Evolutionary conservation across 2,329 filamentous ascomycete genomes (phyloP).

Genomic region (Phaeosphaeria sp.): DNA sequence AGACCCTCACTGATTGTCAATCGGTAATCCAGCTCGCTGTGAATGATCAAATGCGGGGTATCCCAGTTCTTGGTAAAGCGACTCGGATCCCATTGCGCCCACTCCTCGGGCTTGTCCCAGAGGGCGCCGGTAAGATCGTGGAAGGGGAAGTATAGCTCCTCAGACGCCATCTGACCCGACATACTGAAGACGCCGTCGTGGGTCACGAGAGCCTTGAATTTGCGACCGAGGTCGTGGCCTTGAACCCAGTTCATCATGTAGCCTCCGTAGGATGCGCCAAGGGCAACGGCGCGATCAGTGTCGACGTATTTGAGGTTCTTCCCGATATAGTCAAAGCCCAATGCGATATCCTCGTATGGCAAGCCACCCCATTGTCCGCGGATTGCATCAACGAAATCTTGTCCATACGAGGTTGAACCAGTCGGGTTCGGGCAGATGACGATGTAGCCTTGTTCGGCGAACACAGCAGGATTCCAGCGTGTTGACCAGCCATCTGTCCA

Average conservation of each 20-base stretch:
- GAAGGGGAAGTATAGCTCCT: slow-evolving; percentile 61
- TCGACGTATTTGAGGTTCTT: slow-evolving; percentile 72
- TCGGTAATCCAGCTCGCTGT: slow-evolving; percentile 89
- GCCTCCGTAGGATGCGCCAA: slow-evolving; percentile 65
- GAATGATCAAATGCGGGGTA: slow-evolving; percentile 88
- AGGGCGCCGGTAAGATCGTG: slow-evolving; percentile 49
- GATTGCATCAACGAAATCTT: slow-evolving; percentile 78
- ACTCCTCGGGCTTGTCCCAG: slow-evolving; percentile 53
- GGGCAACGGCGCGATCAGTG: slow-evolving; percentile 70
- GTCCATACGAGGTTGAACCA: slow-evolving; percentile 82
- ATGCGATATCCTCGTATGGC: slow-evolving; percentile 82
- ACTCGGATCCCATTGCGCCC: slow-evolving; percentile 65
- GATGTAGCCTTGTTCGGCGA: slow-evolving; percentile 86
- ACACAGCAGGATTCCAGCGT: slow-evolving; percentile 85
- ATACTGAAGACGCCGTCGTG: slow-evolving; percentile 85
- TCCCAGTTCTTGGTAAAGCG: slow-evolving; percentile 71
- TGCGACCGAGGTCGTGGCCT: slow-evolving; percentile 79
- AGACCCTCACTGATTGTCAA: slow-evolving; percentile 85
- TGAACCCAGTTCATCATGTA: slow-evolving; percentile 80
- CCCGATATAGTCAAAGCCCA: slow-evolving; percentile 76
- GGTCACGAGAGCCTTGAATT: slow-evolving; percentile 86
- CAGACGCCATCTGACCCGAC: slow-evolving; percentile 56
- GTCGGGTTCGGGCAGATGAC: slow-evolving; percentile 84
- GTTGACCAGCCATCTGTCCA: slow-evolving; percentile 81
- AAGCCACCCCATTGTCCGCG: slow-evolving; percentile 81